Evolutionary conservation across 352 stramenopile species (phyloP), one percentile per base, ranked within the genome.

Genomic region (Pythium volutum): DNA sequence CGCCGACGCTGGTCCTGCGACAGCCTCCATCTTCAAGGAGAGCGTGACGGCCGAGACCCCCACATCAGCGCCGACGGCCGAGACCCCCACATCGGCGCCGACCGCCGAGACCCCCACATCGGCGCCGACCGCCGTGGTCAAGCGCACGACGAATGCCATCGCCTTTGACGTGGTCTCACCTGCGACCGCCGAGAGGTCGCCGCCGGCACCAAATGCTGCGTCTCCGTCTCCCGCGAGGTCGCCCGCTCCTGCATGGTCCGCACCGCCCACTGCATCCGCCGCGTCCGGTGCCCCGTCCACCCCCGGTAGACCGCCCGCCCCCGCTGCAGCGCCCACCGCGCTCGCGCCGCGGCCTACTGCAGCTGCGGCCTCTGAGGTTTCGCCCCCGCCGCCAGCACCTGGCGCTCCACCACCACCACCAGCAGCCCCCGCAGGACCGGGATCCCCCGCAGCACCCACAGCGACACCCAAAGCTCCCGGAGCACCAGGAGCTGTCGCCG

Each of bases 101-200:
- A n/a, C n/a, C n/a, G n/a, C n/a, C n/a, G n/a, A 47, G 18, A 51
- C 5, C 9, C 4, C 16, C 5, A 29, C 45, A 34, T n/a, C 50
- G 25, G 14, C 16, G 25, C 22, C 34, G 36, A 38, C 34, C 29
- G 49, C 18, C 3, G 22, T 31, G 15, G 42, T 41, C 10, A 62
- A 62, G 22, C 47, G 55, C 22, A 62, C 42, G 15, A 64, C n/a
- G n/a, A n/a, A 64, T 31, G 56, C 38, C 8, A 64, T 64, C 18
- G 34, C 33, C n/a, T 64, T 56, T 33, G 56, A 64, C 23, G 56
- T 64, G 12, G 12, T 46, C 3, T 8, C 31, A 2, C 31, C 31
- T 16, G 31, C 22, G n/a, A 22, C 34, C 14, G 16, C 39, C 39
- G 18, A 22, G n/a, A n/a, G n/a, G n/a, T n/a, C n/a, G n/a, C n/a